Percentiles rank a stretch among this genome's conserved stretches.
phyloP scores from a whole-genome alignment of 768 basidiomycete species.

The Podaxis sp. region DNA sequence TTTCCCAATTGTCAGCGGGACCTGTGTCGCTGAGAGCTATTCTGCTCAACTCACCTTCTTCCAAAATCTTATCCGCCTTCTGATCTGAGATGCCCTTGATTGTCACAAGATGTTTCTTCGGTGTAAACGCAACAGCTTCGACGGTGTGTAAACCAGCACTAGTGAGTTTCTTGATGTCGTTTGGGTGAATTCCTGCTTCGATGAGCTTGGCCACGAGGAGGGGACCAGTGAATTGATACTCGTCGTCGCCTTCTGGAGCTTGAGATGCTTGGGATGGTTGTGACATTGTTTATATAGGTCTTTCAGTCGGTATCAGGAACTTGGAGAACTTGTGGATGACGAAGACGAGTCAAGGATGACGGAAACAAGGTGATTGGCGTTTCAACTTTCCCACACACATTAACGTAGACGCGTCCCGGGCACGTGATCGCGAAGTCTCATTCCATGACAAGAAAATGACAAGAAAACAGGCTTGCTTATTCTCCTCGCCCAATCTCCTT shows the following conservation, averaged over 20 bases:
- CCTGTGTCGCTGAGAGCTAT: not conserved
- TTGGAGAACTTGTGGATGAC: not conserved
- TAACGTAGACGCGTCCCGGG: slow-evolving; percentile 22
- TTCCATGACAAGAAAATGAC: not conserved
- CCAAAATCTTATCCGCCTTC: slow-evolving; percentile 95
- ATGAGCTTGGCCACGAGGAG: slow-evolving; percentile 80
- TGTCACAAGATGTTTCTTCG: slow-evolving; percentile 84
- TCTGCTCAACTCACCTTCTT: slow-evolving; percentile 61
- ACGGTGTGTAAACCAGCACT: slow-evolving; percentile 93
- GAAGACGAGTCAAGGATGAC: slow-evolving; percentile 10
- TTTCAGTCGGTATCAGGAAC: not conserved
- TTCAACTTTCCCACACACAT: slow-evolving; percentile 22
- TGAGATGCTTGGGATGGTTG: slow-evolving; percentile 50
- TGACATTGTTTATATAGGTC: slow-evolving; percentile 39
- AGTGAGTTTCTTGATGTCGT: slow-evolving; percentile 92
- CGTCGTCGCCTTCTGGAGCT: slow-evolving; percentile 41
- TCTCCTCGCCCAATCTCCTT: too few relatives aligned
- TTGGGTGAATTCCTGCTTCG: slow-evolving; percentile 83
- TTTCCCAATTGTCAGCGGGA: not conserved
- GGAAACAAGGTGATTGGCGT: slow-evolving; percentile 7
- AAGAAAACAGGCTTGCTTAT: too few relatives aligned
- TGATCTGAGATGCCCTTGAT: slow-evolving; percentile 97
- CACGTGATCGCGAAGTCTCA: slow-evolving; percentile 22
- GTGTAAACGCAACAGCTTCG: slow-evolving; percentile 94
- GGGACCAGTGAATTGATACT: slow-evolving; percentile 68